phyloP scores from a whole-genome alignment of 1,139 yeast genomes.

The Taiozyma sp. region DNA sequence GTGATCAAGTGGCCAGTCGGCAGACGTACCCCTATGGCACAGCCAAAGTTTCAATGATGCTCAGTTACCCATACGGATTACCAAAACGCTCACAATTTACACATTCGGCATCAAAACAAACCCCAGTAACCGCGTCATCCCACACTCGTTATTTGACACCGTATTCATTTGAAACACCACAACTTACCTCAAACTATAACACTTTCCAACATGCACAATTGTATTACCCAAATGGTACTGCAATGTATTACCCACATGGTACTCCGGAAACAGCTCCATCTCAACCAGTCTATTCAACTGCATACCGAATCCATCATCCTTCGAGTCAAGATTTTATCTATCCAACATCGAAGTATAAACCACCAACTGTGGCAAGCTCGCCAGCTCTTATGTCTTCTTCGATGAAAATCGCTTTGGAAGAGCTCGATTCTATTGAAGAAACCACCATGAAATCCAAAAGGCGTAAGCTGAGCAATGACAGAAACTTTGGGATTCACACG shows the following conservation, averaged over 20 bases:
- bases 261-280: not conserved
- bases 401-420: not conserved
- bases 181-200: not conserved
- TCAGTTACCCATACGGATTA: not conserved
- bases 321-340: not conserved
- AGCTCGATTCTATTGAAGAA: not conserved
- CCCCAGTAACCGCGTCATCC: not conserved
- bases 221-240: not conserved
- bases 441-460: not conserved
- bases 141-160: not conserved
- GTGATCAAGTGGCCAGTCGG: not conserved
- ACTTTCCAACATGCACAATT: not conserved
- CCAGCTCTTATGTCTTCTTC: not conserved
- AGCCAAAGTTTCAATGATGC: not conserved
- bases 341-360: not conserved
- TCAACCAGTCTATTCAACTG: not conserved
- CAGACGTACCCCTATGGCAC: not conserved
- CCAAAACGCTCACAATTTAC: not conserved
- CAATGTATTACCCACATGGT: not conserved
- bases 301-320: not conserved
- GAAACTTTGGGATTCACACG: not conserved
- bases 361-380: not conserved
- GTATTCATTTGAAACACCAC: not conserved
- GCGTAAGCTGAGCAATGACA: not conserved
- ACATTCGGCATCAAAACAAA: not conserved